Evolutionary conservation across 2,329 filamentous ascomycete genomes (phyloP).

Genomic region (Aspergillus brunneoviolaceus): DNA sequence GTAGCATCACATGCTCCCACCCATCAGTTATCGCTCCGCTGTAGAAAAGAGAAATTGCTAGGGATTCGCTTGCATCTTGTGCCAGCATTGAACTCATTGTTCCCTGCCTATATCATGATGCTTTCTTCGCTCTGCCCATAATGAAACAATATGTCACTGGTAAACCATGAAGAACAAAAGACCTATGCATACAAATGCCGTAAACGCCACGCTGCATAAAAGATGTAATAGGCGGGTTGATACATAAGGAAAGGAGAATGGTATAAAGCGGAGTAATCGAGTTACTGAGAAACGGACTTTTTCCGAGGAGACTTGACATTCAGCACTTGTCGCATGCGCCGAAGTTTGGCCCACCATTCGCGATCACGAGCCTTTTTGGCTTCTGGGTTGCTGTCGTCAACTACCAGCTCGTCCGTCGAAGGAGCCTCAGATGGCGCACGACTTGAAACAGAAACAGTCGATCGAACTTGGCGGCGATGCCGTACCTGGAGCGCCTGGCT

Average conservation of each 20-base stretch:
- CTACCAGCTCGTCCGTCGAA: slow-evolving; percentile 17
- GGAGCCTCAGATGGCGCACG: slow-evolving; percentile 30
- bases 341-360: slow-evolving; percentile 69
- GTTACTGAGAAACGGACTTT: slow-evolving; percentile 20
- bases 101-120: too few species aligned
- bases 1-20: too few species aligned
- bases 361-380: slow-evolving; percentile 63
- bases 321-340: slow-evolving; percentile 70
- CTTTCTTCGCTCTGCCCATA: too few species aligned
- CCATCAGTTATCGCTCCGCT: too few species aligned
- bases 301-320: slow-evolving; percentile 62
- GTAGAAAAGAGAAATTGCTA: too few species aligned
- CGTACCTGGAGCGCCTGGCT: slow-evolving; percentile 44
- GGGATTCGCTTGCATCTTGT: too few species aligned
- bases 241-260: background rate
- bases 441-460: slow-evolving; percentile 26
- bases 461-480: slow-evolving; percentile 33
- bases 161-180: background rate
- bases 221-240: background rate
- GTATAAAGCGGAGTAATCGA: background rate
- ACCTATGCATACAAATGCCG: slow-evolving; percentile 1
- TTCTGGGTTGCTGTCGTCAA: slow-evolving; percentile 42
- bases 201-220: slow-evolving; percentile 20
- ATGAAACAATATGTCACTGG: background rate
- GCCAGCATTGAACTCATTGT: too few species aligned